Percentiles rank a stretch among this genome's conserved stretches.
Conservation (phyloP, 768 basidiomycete species). For the Hortiboletus campestris region DNA sequence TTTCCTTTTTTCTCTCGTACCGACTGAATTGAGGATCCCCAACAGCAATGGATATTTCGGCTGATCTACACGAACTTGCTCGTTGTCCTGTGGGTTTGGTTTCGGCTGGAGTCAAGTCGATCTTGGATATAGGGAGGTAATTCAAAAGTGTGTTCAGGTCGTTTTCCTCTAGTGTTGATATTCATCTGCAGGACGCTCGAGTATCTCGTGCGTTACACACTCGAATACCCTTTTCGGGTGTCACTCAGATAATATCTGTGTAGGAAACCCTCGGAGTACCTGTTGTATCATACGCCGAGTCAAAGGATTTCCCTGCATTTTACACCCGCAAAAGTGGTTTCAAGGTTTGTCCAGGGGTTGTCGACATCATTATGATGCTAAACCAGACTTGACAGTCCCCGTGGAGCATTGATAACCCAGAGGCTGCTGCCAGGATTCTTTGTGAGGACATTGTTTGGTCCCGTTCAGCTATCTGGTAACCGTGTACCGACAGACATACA, state of each 20-base stretch:
- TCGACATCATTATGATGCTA: not conserved
- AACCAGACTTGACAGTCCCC: slow-evolving; percentile 55
- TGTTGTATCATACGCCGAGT: slow-evolving; percentile 73
- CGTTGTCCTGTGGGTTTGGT: slow-evolving; percentile 89
- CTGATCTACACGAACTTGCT: slow-evolving; percentile 86
- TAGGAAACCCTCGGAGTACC: slow-evolving; percentile 96
- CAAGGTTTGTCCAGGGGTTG: slow-evolving; percentile 38
- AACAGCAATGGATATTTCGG: slow-evolving; percentile 90
- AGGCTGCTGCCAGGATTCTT: slow-evolving; percentile 70
- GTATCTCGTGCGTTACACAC: slow-evolving; percentile 54
- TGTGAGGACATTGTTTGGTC: slow-evolving; percentile 45
- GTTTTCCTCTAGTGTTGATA: not conserved
- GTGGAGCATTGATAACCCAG: slow-evolving; percentile 66
- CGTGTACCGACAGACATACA: slow-evolving; percentile 53
- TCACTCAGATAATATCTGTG: not conserved
- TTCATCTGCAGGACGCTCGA: slow-evolving; percentile 63
- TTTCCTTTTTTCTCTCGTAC: not conserved
- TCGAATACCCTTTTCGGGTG: not conserved
- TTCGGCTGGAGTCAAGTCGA: slow-evolving; percentile 92
- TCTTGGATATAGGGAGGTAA: slow-evolving; percentile 85
- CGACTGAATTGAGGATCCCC: not conserved
- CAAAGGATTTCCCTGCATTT: slow-evolving; percentile 91
- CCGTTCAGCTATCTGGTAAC: slow-evolving; percentile 1
- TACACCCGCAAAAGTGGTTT: slow-evolving; percentile 83
- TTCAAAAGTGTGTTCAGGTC: not conserved